Percentiles rank a stretch among this genome's conserved stretches.
Conservation (phyloP, 2,329 filamentous ascomycete genomes). For the Penicillium frequentans region DNA sequence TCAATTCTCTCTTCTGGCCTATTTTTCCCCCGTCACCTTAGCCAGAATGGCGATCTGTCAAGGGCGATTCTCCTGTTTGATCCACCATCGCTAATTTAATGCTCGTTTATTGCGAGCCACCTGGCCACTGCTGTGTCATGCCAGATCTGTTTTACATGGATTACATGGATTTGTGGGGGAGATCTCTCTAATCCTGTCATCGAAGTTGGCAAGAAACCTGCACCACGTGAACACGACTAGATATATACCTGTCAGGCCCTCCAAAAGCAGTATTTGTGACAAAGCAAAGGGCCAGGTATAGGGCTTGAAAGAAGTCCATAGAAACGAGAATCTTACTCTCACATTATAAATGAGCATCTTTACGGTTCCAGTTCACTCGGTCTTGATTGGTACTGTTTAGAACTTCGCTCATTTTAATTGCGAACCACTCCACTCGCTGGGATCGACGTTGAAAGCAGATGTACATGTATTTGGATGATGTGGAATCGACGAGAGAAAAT, state of each 20-base stretch:
- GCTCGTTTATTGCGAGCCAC: slow-evolving; percentile 13
- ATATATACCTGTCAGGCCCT: background rate
- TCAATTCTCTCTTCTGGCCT: too few relatives aligned
- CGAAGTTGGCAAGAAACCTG: slow-evolving; percentile 72
- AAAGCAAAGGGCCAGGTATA: too few relatives aligned
- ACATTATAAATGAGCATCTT: background rate
- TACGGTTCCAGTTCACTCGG: background rate
- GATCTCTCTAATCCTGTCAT: slow-evolving; percentile 56
- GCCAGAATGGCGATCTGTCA: slow-evolving; percentile 7
- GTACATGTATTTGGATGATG: slow-evolving; percentile 17
- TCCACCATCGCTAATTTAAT: slow-evolving; percentile 21
- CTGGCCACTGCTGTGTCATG: slow-evolving; percentile 13
- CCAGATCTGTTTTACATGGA: slow-evolving; percentile 23
- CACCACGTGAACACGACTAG: slow-evolving; percentile 45
- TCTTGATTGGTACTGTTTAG: background rate
- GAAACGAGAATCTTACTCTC: background rate
- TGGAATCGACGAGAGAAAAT: background rate
- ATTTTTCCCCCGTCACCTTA: slow-evolving; percentile 5
- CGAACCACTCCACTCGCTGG: slow-evolving; percentile 7
- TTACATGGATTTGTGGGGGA: slow-evolving; percentile 64
- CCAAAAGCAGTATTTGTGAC: background rate
- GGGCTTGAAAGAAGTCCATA: background rate
- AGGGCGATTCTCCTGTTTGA: slow-evolving; percentile 18
- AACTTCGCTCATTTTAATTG: slow-evolving; percentile 4
- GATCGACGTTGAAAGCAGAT: slow-evolving; percentile 5